Evolutionary conservation across 2,329 filamentous ascomycete genomes (phyloP).

Genomic region (Stagonosporopsis rhizophila): DNA sequence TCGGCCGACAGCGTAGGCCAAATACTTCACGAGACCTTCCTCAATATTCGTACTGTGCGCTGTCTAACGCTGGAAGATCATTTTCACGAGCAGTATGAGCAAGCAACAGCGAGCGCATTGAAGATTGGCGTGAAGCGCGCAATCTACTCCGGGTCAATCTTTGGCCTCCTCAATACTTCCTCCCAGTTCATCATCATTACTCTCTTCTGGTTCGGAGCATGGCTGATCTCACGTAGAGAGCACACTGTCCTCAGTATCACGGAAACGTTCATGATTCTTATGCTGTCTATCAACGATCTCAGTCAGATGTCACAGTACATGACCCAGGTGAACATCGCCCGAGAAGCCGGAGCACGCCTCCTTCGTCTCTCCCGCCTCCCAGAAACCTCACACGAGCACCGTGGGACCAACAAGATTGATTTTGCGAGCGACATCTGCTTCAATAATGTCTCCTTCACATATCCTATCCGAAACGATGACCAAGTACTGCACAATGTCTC

Average conservation of each 20-base stretch:
- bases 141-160: conserved; percentile 71
- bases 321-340: conserved; percentile 79
- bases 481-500: conserved; percentile 69
- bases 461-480: conserved; percentile 64
- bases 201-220: conserved; percentile 82
- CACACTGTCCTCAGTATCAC: conserved; percentile 67
- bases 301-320: conserved; percentile 74
- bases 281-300: conserved; percentile 81
- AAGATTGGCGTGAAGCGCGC: conserved; percentile 71
- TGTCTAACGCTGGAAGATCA: conserved; percentile 75
- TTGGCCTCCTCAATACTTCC: conserved; percentile 77
- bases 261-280: conserved; percentile 78
- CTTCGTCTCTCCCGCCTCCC: conserved; percentile 73
- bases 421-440: conserved; percentile 64
- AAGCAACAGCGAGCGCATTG: conserved; percentile 61
- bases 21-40: conserved; percentile 76
- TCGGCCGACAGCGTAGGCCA: conserved; percentile 66
- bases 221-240: conserved; percentile 63
- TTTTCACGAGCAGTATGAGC: conserved; percentile 70
- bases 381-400: conserved; percentile 64
- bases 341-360: conserved; percentile 74
- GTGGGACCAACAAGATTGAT: conserved; percentile 55
- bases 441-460: conserved; percentile 71
- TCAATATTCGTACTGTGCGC: conserved; percentile 79
- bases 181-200: conserved; percentile 77